Evolutionary conservation across 2,329 filamentous ascomycete species (phyloP).

Genomic region (Alternaria tenuissima): DNA sequence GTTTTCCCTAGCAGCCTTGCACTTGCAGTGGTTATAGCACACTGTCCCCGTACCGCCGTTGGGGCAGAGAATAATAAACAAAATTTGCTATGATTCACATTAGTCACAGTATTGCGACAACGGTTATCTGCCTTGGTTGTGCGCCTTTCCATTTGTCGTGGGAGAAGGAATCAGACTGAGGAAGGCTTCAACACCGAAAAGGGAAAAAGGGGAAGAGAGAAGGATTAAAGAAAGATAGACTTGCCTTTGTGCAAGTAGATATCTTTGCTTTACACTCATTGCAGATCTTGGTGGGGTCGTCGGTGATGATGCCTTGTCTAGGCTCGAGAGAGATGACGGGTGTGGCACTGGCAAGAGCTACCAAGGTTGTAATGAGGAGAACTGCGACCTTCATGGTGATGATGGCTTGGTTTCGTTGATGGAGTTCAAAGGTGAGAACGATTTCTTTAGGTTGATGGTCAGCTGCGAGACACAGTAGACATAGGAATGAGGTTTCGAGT

Average conservation of each 20-base stretch:
- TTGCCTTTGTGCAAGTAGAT: not conserved
- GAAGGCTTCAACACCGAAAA: not conserved
- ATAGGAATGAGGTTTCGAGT: not conserved
- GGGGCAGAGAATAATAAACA: no score
- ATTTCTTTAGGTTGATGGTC: not conserved
- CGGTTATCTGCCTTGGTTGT: not conserved
- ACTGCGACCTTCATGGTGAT: not conserved
- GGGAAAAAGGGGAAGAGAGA: not conserved
- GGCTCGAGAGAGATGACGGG: not conserved
- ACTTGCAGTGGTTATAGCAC: not conserved
- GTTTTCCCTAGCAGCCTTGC: not conserved
- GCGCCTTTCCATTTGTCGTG: not conserved
- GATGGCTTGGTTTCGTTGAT: not conserved
- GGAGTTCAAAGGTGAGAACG: not conserved
- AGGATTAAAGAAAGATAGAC: not conserved
- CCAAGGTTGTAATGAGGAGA: not conserved
- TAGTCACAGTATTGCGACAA: not conserved
- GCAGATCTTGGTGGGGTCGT: not conserved
- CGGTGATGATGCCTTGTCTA: not conserved
- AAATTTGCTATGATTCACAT: not conserved
- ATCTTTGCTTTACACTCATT: not conserved
- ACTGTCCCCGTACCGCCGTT: not conserved
- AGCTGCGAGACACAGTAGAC: not conserved
- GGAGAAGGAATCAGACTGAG: not conserved
- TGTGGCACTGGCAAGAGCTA: not conserved